Evolutionary conservation across 352 stramenopile species (phyloP).

Genomic region (Peronosclerospora sorghi): DNA sequence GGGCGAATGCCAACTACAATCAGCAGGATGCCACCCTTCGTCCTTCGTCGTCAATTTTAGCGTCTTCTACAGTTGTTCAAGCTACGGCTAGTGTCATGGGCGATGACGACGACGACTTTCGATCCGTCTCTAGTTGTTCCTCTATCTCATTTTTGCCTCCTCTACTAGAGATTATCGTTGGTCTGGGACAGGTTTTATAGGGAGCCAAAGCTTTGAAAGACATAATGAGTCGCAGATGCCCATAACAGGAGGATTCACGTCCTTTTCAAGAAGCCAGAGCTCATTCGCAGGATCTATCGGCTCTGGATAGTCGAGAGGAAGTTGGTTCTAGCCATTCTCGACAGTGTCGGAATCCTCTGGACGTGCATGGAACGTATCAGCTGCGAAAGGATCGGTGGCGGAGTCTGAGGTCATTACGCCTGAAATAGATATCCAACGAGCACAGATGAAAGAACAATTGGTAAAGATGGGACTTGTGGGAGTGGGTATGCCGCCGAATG

Average conservation of each 20-base stretch:
- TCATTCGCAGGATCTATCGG: slow-evolving; percentile 22
- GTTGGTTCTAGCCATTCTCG: slow-evolving; percentile 45
- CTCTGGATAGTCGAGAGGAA: slow-evolving; percentile 26
- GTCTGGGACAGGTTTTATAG: slow-evolving; percentile 72
- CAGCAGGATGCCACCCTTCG: slow-evolving; percentile 41
- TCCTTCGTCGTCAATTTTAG: slow-evolving; percentile 55
- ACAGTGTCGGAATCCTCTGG: slow-evolving; percentile 12
- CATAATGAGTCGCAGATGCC: slow-evolving; percentile 19
- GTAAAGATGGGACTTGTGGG: slow-evolving; percentile 47
- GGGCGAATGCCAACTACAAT: slow-evolving; percentile 59
- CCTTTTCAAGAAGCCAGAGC: slow-evolving; percentile 12
- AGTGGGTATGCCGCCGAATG: slow-evolving; percentile 72
- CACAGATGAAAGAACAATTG: slow-evolving; percentile 67
- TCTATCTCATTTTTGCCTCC: slow-evolving; percentile 50
- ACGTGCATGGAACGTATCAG: slow-evolving; percentile 14
- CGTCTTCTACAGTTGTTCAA: slow-evolving; percentile 28
- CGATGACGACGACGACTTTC: slow-evolving; percentile 72
- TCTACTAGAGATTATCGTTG: slow-evolving; percentile 56
- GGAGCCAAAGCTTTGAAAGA: slow-evolving; percentile 47
- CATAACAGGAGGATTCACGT: slow-evolving; percentile 1
- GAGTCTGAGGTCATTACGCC: slow-evolving; percentile 54
- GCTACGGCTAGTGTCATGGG: slow-evolving; percentile 58
- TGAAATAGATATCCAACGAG: slow-evolving; percentile 61
- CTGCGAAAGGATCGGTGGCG: slow-evolving; percentile 45
- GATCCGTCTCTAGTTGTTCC: slow-evolving; percentile 53